Base-by-base conservation (phyloP, 345 rosid species). In the Tarenaya hassleriana region DNA sequence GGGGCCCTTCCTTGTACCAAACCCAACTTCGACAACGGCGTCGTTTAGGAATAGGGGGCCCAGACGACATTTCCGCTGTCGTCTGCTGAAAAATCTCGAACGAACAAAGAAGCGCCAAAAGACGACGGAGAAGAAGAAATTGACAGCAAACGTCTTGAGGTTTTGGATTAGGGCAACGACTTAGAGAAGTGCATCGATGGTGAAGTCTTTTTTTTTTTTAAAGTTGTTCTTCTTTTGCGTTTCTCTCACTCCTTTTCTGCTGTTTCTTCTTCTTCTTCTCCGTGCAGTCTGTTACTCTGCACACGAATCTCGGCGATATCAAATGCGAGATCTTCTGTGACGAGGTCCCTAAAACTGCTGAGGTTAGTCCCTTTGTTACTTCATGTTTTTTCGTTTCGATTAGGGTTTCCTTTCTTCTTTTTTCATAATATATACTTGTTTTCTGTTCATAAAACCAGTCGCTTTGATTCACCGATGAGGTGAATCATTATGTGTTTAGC, bases 311-410 rank as follows among this genome's bases (percentile, higher is more conserved):
- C 14, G 98, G 97, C 10, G 98, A 92, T 63, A 79, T 92, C 61
- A 92, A 92, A 78, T 88, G 98, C 68, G 98, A 92, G 76, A 74
- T 92, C 74, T 79, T 76, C 61, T 92, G 98, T 46, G 97, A 92
- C 69, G 97, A 88, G 69, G 98, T 85, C 34, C 74, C 94, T 46
- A 92, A 92, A 69, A 69, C 88, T 33, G 83, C 96, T 19, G 97
- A 88, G 98, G 98, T 83, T 37, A 41, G 70, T 57, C 8, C 10
- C 37, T 35, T 13, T 18, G 10, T 43, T 41, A 7, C 3, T 15
- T 55, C 17, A 7, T 19, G 11, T 17, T 15, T 38, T 34, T 16
- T 24, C 4, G 4, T 47, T 35, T 35, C 29, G 9, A 10, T 50
- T 50, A 2, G 14, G 15, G 8, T 53, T 45, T 24, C 5, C 27